Conservation (phyloP, 2,329 filamentous ascomycete species). For the Xenoacremonium recifei region DNA sequence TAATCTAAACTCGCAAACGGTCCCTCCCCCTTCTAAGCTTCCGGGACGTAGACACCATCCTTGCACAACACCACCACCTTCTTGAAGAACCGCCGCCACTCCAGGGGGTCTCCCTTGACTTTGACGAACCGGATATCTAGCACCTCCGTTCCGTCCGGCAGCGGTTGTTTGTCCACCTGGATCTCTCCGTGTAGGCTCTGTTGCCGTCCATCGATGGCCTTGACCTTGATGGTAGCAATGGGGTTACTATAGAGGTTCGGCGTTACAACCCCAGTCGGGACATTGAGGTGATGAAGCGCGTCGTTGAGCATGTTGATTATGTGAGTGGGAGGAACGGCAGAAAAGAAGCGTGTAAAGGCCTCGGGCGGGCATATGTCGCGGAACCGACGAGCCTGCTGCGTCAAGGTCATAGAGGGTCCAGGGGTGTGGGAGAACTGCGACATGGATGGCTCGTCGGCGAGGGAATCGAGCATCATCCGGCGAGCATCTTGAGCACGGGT, state of each 20-base stretch:
- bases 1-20: slow-evolving; percentile 13
- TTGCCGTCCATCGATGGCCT: slow-evolving; percentile 68
- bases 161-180: slow-evolving; percentile 63
- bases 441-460: slow-evolving; percentile 84
- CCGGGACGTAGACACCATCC: slow-evolving; percentile 69
- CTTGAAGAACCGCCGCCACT: slow-evolving; percentile 97
- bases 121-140: slow-evolving; percentile 91
- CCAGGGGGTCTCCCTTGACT: slow-evolving; percentile 89
- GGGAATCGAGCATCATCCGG: slow-evolving; percentile 55
- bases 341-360: slow-evolving; percentile 89
- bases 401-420: slow-evolving; percentile 77
- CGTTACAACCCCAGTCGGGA: slow-evolving; percentile 61
- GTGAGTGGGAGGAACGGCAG: slow-evolving; percentile 69
- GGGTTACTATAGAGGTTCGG: slow-evolving; percentile 52
- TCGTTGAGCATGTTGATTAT: slow-evolving; percentile 79
- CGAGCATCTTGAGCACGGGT: slow-evolving; percentile 30
- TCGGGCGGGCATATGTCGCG: slow-evolving; percentile 87
- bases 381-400: slow-evolving; percentile 85
- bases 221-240: slow-evolving; percentile 67
- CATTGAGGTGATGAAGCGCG: slow-evolving; percentile 80
- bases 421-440: slow-evolving; percentile 81
- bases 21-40: slow-evolving; percentile 32
- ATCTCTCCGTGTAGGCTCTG: slow-evolving; percentile 76
- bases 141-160: slow-evolving; percentile 58
- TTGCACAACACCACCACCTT: slow-evolving; percentile 86